Evolutionary conservation across 2,329 filamentous ascomycete species (phyloP).

Genomic region (Raffaelea albimanens): DNA sequence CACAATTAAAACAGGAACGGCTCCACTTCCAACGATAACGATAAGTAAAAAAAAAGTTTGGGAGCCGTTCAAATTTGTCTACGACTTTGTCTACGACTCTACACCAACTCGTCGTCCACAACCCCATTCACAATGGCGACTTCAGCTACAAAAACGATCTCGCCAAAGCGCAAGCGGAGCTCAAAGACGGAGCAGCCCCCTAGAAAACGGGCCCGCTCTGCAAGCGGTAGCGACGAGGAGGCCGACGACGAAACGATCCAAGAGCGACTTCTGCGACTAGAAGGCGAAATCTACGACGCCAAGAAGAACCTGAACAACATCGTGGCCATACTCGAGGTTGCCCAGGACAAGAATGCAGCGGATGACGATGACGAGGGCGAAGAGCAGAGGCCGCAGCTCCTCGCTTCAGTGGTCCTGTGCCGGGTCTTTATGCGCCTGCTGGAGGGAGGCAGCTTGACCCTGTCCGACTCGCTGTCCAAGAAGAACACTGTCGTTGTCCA

Average conservation of each 20-base stretch:
- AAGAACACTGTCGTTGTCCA: conserved; percentile 64
- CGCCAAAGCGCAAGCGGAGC: conserved; percentile 46
- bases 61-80: neutral
- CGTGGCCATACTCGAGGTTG: conserved; percentile 55
- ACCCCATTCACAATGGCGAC: conserved; percentile 5
- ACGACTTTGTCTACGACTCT: neutral
- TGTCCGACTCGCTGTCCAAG: conserved; percentile 56
- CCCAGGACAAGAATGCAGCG: conserved; percentile 29
- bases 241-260: no score
- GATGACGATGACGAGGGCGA: conserved; percentile 1
- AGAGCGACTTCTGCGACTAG: no score
- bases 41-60: conserved; percentile 4
- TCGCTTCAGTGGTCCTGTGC: conserved; percentile 73
- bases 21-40: neutral
- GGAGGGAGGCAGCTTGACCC: conserved; percentile 59
- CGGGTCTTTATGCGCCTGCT: conserved; percentile 77
- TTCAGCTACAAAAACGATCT: neutral
- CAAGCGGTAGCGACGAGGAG: no score
- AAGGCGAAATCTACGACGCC: conserved; percentile 36
- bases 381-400: conserved; percentile 33
- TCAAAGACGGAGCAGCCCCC: no score
- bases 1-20: no score
- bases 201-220: no score
- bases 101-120: no score
- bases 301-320: conserved; percentile 81